Conservation (phyloP, 1,284 basidiomycete species). For the Pseudozyma sp. region DNA sequence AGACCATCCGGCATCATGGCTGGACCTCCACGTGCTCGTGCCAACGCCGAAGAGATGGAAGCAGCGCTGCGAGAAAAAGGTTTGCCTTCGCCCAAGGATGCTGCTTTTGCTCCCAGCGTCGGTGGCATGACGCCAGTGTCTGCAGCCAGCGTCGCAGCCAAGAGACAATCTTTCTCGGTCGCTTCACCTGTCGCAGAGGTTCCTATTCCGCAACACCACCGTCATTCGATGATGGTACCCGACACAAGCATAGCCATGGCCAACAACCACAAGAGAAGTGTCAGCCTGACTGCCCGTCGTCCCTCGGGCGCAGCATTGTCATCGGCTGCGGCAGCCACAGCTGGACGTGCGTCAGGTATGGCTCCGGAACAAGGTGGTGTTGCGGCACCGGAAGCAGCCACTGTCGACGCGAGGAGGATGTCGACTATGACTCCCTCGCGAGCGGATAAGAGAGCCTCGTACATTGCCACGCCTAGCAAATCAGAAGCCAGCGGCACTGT, state of each 20-base stretch:
- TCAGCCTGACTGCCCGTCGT: conserved; percentile 50
- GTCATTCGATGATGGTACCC: conserved; percentile 47
- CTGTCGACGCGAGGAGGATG: conserved; percentile 20
- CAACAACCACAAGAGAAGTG: conserved; percentile 55
- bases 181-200: conserved; percentile 12
- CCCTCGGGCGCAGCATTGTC: conserved; percentile 16
- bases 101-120: conserved; percentile 27
- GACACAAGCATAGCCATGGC: conserved; percentile 36
- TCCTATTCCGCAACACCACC: conserved; percentile 16
- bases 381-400: conserved; percentile 11
- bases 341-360: conserved; percentile 8
- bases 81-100: conserved; percentile 36
- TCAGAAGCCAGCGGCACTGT: conserved; percentile 12
- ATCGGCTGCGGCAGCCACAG: not conserved
- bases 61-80: conserved; percentile 54
- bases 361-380: conserved; percentile 4
- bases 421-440: conserved; percentile 29
- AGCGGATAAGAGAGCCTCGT: conserved; percentile 18
- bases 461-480: conserved; percentile 22
- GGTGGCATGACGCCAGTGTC: conserved; percentile 27
- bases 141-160: conserved; percentile 20
- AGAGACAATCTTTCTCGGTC: conserved; percentile 27
- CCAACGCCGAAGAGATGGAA: conserved; percentile 65
- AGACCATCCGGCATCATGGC: conserved; percentile 62
- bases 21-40: conserved; percentile 63